Percentiles rank a stretch among this genome's conserved stretches.
Evolutionary conservation across 371 early-diverging fungal species (phyloP).

Genomic region (Lichtheimia corymbifera): DNA sequence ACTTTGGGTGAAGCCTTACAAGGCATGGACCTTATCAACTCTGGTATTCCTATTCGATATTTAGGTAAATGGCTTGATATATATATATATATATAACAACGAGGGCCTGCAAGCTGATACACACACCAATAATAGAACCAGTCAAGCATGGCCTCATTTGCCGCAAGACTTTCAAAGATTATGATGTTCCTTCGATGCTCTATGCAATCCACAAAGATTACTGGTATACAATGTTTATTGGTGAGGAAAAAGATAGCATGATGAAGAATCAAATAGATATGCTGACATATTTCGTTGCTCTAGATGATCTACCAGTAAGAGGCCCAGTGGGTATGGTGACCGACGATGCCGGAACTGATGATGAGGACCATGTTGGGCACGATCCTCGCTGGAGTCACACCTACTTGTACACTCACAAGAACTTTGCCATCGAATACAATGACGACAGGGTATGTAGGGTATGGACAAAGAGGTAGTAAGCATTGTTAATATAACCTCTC

Average conservation of each 20-base stretch:
- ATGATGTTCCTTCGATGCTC: conserved; percentile 56
- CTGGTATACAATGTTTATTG: conserved; percentile 76
- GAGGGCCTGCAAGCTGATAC: background rate
- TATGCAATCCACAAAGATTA: conserved; percentile 71
- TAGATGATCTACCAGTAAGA: conserved; percentile 62
- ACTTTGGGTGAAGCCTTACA: conserved; percentile 81
- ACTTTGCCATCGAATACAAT: conserved; percentile 65
- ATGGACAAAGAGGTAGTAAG: background rate
- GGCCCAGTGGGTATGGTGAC: conserved; percentile 41
- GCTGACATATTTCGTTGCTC: background rate
- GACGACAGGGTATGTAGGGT: conserved; percentile 36
- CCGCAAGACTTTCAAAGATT: conserved; percentile 30
- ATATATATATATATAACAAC: background rate
- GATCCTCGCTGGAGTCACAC: conserved; percentile 27
- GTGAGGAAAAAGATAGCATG: conserved; percentile 16
- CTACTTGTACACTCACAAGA: conserved; percentile 65
- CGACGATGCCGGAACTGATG: no score
- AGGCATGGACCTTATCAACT: conserved; percentile 75
- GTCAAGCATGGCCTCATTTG: conserved; percentile 45
- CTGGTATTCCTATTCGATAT: conserved; percentile 72
- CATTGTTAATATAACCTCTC: background rate
- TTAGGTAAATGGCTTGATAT: conserved; percentile 30
- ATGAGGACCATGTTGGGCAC: conserved; percentile 13
- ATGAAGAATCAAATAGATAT: background rate
- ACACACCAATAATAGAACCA: conserved; percentile 16